phyloP scores from a whole-genome alignment of 768 basidiomycete genomes.

The Pseudohyphozyma bogoriensis region DNA sequence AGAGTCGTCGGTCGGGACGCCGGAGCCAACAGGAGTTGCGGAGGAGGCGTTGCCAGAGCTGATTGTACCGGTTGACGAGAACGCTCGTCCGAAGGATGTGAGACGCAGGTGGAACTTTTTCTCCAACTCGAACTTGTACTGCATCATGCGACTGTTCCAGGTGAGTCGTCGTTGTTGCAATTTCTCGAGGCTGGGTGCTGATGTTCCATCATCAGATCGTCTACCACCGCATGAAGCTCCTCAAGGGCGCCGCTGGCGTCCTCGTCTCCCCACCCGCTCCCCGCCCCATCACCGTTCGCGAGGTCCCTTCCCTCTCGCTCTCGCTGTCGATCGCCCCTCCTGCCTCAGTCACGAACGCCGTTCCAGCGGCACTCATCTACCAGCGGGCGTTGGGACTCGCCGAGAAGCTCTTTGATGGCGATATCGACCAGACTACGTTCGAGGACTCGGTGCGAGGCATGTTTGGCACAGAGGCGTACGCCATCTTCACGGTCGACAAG shows the following conservation, averaged over 20 bases:
- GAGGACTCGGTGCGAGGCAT: slow-evolving; percentile 95
- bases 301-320: slow-evolving; percentile 55
- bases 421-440: slow-evolving; percentile 81
- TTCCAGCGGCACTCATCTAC: slow-evolving; percentile 59
- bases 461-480: slow-evolving; percentile 84
- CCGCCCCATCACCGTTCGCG: slow-evolving; percentile 16
- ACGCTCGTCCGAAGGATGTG: neutral
- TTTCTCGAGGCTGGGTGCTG: neutral
- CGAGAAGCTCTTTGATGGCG: slow-evolving; percentile 86
- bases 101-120: slow-evolving; percentile 50
- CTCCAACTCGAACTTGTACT: slow-evolving; percentile 86
- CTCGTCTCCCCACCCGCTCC: slow-evolving; percentile 19
- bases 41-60: slow-evolving; percentile 1
- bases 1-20: neutral
- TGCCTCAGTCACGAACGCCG: slow-evolving; percentile 41
- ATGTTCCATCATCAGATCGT: slow-evolving; percentile 50
- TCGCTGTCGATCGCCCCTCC: slow-evolving; percentile 40
- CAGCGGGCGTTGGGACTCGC: slow-evolving; percentile 78
- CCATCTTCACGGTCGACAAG: slow-evolving; percentile 88
- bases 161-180: slow-evolving; percentile 42
- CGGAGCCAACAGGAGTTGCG: neutral
- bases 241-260: slow-evolving; percentile 49
- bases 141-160: slow-evolving; percentile 76
- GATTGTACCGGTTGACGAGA: slow-evolving; percentile 9
- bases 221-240: slow-evolving; percentile 73